These are phyloP conservation scores for Colletotrichum sp. DNA, from an alignment of 2,329 filamentous ascomycete species.

Conservation along the genomic window DNA sequence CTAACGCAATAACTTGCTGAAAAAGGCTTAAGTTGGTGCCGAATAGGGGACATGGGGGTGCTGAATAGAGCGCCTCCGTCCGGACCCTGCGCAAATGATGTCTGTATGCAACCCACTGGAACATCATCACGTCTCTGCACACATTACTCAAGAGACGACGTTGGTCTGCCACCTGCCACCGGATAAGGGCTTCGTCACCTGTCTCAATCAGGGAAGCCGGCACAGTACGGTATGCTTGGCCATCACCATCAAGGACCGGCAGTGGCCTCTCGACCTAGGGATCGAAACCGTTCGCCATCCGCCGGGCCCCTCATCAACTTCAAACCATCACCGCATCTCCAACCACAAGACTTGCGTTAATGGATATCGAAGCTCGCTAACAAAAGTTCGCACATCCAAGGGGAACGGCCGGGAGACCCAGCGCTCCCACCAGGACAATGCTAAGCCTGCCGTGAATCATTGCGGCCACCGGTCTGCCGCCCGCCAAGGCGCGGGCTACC, in stretches of 20 bases:
- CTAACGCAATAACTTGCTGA: no score
- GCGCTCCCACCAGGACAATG: not conserved
- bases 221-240: not conserved
- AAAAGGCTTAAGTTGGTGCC: rapidly evolving
- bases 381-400: not conserved
- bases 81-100: not conserved
- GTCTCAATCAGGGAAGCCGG: not conserved
- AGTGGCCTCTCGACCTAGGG: not conserved
- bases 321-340: not conserved
- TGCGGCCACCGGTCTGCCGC: not conserved
- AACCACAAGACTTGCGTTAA: not conserved
- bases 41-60: no score
- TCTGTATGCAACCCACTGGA: not conserved
- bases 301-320: not conserved
- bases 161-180: not conserved
- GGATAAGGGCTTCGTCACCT: not conserved
- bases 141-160: not conserved
- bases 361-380: not conserved
- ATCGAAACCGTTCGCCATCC: not conserved
- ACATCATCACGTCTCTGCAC: not conserved
- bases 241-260: not conserved
- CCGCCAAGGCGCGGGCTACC: not conserved
- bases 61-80: not conserved
- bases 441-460: not conserved
- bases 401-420: not conserved